Evolutionary conservation across 2,329 filamentous ascomycete species (phyloP).

Genomic region (Diaporthe velutina): DNA sequence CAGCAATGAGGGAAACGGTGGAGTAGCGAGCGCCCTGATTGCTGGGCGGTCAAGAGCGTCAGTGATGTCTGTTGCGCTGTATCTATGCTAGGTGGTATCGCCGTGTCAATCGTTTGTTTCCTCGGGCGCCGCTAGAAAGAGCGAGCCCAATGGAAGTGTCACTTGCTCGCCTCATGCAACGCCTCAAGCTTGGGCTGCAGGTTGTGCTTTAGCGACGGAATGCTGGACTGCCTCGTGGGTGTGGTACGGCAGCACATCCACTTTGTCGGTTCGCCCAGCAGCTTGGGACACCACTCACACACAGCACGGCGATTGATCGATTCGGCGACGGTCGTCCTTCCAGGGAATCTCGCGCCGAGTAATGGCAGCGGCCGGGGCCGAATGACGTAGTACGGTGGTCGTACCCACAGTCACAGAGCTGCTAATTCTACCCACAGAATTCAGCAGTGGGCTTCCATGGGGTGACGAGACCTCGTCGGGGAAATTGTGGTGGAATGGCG

Average conservation of each 20-base stretch:
- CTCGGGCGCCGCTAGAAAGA: conserved; percentile 22
- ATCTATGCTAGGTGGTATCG: conserved; percentile 25
- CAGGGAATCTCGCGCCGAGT: conserved; percentile 24
- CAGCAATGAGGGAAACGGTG: conserved; percentile 1
- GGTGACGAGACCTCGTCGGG: conserved; percentile 28
- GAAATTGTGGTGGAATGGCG: conserved; percentile 36
- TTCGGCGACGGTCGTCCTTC: conserved; percentile 6
- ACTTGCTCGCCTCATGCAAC: conserved; percentile 12
- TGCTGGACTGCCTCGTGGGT: conserved; percentile 26
- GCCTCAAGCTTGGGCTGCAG: conserved; percentile 24
- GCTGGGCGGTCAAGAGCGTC: conserved; percentile 23
- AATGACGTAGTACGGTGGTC: conserved; percentile 11
- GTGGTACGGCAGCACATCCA: not conserved
- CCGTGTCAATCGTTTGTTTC: conserved; percentile 28
- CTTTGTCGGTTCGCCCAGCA: conserved; percentile 15
- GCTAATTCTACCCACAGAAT: conserved; percentile 8
- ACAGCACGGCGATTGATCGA: not conserved
- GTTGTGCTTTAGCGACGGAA: conserved; percentile 15
- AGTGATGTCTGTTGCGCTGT: conserved; percentile 6
- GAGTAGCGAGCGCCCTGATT: conserved; percentile 15
- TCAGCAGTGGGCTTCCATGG: conserved; percentile 28
- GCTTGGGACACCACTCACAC: conserved; percentile 7
- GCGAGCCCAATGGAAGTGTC: conserved; percentile 19
- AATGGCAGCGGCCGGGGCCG: conserved; percentile 27
- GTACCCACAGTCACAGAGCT: conserved; percentile 24